These are phyloP conservation scores for Rosa rugosa DNA, from an alignment of 306 rosid species.

Conservation along the genomic window DNA sequence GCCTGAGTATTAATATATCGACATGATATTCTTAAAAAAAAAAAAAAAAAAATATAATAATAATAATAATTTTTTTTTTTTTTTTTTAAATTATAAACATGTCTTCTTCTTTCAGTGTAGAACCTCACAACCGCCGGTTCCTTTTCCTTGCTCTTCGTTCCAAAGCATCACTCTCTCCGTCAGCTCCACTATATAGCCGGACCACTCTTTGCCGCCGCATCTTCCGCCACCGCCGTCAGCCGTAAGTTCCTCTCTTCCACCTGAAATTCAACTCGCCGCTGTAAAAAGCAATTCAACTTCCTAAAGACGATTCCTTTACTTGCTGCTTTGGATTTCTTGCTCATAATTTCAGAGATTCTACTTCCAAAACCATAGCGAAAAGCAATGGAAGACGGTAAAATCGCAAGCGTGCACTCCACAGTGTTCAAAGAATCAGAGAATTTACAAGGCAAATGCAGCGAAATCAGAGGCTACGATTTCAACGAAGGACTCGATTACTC, in stretches of 20 bases:
- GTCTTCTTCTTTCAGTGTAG: too few relatives aligned
- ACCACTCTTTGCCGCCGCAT: not conserved
- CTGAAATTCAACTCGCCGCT: not conserved
- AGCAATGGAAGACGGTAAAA: conserved; percentile 25
- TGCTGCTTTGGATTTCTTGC: not conserved
- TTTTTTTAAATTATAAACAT: too few relatives aligned
- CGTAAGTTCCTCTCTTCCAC: not conserved
- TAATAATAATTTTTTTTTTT: too few relatives aligned
- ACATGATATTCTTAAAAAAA: too few relatives aligned
- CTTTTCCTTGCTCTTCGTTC: too few relatives aligned
- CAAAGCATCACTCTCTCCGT: not conserved
- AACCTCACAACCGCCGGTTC: too few relatives aligned
- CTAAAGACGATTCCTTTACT: not conserved
- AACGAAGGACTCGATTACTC: conserved; percentile 64
- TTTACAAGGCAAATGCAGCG: conserved; percentile 50
- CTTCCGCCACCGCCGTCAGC: not conserved
- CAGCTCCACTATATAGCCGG: not conserved
- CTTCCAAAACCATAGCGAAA: not conserved
- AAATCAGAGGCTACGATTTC: conserved; percentile 82
- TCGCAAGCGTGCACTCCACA: conserved; percentile 42
- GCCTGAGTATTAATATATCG: too few relatives aligned
- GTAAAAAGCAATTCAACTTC: not conserved
- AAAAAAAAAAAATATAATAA: too few relatives aligned
- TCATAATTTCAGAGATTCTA: not conserved
- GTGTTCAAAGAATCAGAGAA: conserved; percentile 75